These are phyloP conservation scores for Penicillium fimorum DNA, from an alignment of 495 filamentous ascomycete genomes.

Conservation along the genomic window DNA sequence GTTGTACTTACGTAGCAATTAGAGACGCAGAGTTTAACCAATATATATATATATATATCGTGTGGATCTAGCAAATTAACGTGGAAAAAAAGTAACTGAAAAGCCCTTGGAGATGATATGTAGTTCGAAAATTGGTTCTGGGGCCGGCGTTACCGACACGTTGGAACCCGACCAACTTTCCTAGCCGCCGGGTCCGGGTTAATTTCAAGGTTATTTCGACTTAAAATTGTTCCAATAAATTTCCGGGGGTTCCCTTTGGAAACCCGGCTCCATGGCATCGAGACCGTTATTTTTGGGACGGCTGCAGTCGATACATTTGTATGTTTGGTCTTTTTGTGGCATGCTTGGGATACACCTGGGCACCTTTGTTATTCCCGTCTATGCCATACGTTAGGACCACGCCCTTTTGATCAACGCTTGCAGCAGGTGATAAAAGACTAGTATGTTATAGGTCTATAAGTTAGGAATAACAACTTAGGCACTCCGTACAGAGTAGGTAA, in stretches of 20 bases:
- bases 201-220: conserved; percentile 16
- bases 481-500: background rate
- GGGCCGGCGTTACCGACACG: conserved; percentile 26
- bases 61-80: background rate
- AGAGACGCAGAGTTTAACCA: too few species aligned
- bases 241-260: conserved; percentile 15
- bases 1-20: background rate
- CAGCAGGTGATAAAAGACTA: background rate
- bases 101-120: background rate
- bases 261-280: conserved; percentile 24
- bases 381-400: background rate
- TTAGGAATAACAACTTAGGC: background rate
- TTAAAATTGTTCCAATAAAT: conserved; percentile 16
- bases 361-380: background rate
- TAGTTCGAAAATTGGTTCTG: conserved; percentile 16
- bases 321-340: background rate
- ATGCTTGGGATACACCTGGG: background rate
- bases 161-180: conserved; percentile 28
- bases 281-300: conserved; percentile 11
- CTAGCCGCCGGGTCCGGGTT: conserved; percentile 25
- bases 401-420: background rate
- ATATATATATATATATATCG: too few species aligned
- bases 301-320: conserved; percentile 7
- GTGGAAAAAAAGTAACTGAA: background rate
- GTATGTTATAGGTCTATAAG: background rate